These are phyloP conservation scores for Mycena belliarum DNA, from an alignment of 768 basidiomycete species.

Conservation along the genomic window DNA sequence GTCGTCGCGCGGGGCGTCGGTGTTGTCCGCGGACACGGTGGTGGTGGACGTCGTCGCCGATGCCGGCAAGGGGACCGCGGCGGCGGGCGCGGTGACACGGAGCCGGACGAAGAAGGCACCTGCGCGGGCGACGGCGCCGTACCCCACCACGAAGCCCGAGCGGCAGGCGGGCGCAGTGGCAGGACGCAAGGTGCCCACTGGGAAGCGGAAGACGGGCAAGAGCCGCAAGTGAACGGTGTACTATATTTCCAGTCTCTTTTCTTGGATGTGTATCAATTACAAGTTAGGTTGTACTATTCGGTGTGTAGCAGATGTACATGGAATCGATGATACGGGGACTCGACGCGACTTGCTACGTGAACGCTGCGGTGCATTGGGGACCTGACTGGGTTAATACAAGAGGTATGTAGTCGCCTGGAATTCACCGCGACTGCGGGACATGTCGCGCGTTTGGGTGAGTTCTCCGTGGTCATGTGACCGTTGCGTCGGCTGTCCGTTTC, in stretches of 20 bases:
- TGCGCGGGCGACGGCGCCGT: slow-evolving; percentile 1
- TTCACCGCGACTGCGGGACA: no score
- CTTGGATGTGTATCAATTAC: neutral
- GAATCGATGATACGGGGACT: neutral
- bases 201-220: slow-evolving; percentile 34
- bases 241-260: neutral
- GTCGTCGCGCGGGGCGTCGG: slow-evolving; percentile 37
- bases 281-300: no score
- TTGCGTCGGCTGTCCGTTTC: no score
- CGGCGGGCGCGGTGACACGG: slow-evolving; percentile 14
- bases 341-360: no score
- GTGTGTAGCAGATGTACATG: neutral
- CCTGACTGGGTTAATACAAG: no score
- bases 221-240: neutral
- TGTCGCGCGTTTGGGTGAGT: no score
- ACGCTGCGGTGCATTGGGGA: no score
- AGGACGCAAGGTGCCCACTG: slow-evolving; percentile 20
- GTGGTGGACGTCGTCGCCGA: slow-evolving; percentile 25
- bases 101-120: slow-evolving; percentile 8
- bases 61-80: no score
- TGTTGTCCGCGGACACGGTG: slow-evolving; percentile 39
- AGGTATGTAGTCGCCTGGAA: no score
- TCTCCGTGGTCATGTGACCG: no score
- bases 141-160: slow-evolving; percentile 5
- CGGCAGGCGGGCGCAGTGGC: slow-evolving; percentile 10